Evolutionary conservation across 1,284 basidiomycete genomes (phyloP), one percentile per base, ranked within the genome.

Genomic region (Sutorius eximius): DNA sequence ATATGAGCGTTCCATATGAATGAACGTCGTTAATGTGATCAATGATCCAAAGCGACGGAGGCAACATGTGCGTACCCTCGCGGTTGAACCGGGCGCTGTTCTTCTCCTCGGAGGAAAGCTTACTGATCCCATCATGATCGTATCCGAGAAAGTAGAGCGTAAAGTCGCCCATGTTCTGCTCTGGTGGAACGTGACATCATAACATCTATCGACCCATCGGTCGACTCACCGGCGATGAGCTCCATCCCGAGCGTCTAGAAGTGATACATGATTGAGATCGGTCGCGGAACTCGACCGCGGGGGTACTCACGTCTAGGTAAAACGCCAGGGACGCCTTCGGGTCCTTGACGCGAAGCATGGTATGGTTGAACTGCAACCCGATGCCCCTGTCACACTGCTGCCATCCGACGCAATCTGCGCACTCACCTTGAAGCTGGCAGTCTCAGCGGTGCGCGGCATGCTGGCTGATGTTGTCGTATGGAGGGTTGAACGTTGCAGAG

Each of bases 311-410:
- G 46, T 89, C 81, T 53, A 82, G 80, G 75, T 93, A 94, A 71
- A 92, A 94, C 40, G 77, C 74, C 60, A 93, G 63, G 22, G 91
- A 93, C 40, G 73, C 77, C 65, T 94, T 85, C 16, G 93, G 89
- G 72, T 97, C 93, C 77, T 90, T 94, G 71, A 96, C 81, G 61
- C 95, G 85, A 67, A 95, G 73, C 91, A 93, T 94, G 32, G 90
- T 92, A 75, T 95, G 92, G 71, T 94, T 93, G 75, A 93, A 90
- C 87, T 91, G 56, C 13, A 49, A 13, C 18, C 36, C 40, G 6
- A 41, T 41, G 34, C 15, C 41, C 40, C 34, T 53, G n/a, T 60
- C 13, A 55, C 36, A 24, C 29, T n/a, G 3, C 22, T 16, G 40
- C 42, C 24, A 33, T 44, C n/a, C 32, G 12, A 29, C 11, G 9